Evolutionary conservation across 2,329 filamentous ascomycete genomes (phyloP), one percentile per base, ranked within the genome.

Genomic region (Venturia pyrina): DNA sequence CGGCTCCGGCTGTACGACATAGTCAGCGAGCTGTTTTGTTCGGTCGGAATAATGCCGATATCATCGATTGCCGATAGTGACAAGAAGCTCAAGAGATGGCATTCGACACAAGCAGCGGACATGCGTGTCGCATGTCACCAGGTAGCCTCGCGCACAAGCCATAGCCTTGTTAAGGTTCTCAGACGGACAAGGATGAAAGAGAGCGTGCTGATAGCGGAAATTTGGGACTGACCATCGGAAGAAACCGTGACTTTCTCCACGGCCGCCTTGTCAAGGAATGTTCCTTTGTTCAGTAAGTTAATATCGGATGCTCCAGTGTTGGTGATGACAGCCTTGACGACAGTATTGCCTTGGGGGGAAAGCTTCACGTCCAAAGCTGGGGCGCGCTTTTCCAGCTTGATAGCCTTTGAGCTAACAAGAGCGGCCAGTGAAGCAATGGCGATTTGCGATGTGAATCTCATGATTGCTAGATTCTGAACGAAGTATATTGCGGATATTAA

Each of bases 191-290:
- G 53, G 37, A 7, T 24, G n/a, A 15, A 19, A 21, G 53, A 6
- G 8, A n/a, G 21, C 6, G 32, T 21, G 19, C 28, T 59, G 28
- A 34, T 59, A 59, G 24, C 6, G n/a, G 37, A 37, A 37, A 37
- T 2, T 37, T n/a, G 15, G 6, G 17, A 75, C 78, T 72, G 76
- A 81, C 80, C 75, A 59, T 76, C 77, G 60, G 79, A 76, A 72
- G 78, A 83, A 53, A 85, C 74, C 63, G 78, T 73, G 37, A 82
- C 78, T 76, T 84, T 85, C 75, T 85, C 80, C 41, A 84, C 79
- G 2, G 81, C 77, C n/a, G 24, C 60, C 5, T 77, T 72, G 46
- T 77, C 76, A 61, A 85, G 74, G 69, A 85, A 80, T 64, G 80
- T 83, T 43, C 83, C 83, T 56, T 79, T 78, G 75, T 79, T 84